A percentile compares a stretch with the other conserved stretches of the same genome.
These are phyloP conservation scores for Coniochaeta hoffmannii DNA, from an alignment of 2,329 filamentous ascomycete genomes.

Conservation along the genomic window DNA sequence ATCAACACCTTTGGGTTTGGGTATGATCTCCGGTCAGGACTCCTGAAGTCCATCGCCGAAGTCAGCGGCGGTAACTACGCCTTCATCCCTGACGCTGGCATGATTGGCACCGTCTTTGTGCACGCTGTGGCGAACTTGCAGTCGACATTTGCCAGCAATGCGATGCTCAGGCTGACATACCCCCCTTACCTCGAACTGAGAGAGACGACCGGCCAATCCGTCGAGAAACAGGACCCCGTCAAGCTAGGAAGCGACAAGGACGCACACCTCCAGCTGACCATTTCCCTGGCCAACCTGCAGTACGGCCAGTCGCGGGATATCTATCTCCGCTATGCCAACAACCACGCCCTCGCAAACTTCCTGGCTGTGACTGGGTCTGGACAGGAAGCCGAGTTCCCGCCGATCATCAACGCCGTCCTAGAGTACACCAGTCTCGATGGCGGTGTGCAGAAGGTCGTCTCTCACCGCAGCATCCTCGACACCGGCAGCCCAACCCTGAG, in stretches of 20 bases:
- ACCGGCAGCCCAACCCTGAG: constrained; percentile 16
- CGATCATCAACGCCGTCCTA: constrained; percentile 25
- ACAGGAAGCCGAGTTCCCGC: constrained; percentile 4
- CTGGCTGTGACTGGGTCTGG: constrained; percentile 2
- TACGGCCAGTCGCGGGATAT: constrained; percentile 55
- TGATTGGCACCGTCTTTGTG: constrained; percentile 56
- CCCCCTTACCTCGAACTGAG: constrained; percentile 26
- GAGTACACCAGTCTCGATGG: constrained; percentile 16
- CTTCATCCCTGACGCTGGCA: constrained; percentile 55
- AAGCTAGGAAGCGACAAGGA: constrained; percentile 7
- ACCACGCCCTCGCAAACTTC: constrained; percentile 2
- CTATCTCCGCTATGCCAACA: constrained; percentile 30
- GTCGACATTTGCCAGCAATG: constrained; percentile 45
- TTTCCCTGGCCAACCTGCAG: constrained; percentile 45
- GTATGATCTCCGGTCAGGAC: constrained; percentile 37
- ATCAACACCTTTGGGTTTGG: constrained; percentile 51
- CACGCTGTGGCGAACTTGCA: constrained; percentile 56
- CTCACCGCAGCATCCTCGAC: constrained; percentile 12
- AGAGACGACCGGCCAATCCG: constrained; percentile 29
- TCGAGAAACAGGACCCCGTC: constrained; percentile 24
- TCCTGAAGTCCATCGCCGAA: constrained; percentile 54
- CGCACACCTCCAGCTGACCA: constrained; percentile 19
- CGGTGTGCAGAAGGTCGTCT: constrained; percentile 3
- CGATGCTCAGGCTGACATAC: constrained; percentile 33
- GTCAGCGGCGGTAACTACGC: constrained; percentile 49